A percentile compares a stretch with the other conserved stretches of the same genome.
phyloP scores from a whole-genome alignment of 805 yeast genomes.

The Phaffomyces opuntiae region DNA sequence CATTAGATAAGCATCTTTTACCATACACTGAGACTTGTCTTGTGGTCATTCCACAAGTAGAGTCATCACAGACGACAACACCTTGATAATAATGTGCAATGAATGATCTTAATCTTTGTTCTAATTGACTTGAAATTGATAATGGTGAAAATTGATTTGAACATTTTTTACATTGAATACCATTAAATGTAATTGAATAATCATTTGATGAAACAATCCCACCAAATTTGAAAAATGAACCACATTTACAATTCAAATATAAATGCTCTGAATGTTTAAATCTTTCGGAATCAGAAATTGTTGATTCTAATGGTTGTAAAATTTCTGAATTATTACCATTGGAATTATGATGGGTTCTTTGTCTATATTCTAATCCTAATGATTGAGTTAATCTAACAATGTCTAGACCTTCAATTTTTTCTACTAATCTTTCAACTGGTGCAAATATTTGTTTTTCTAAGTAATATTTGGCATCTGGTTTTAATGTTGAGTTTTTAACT shows the following conservation, averaged over 20 bases:
- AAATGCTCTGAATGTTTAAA: conserved; percentile 60
- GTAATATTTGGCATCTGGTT: conserved; percentile 73
- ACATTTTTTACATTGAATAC: conserved; percentile 66
- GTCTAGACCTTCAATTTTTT: conserved; percentile 82
- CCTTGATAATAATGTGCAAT: conserved; percentile 80
- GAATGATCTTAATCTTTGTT: conserved; percentile 58
- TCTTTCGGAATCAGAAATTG: conserved; percentile 74
- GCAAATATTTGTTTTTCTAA: conserved; percentile 84
- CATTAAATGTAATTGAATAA: conserved; percentile 57
- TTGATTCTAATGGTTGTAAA: conserved; percentile 72
- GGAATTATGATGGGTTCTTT: conserved; percentile 25
- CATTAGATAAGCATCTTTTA: conserved; percentile 59
- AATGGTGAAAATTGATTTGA: conserved; percentile 41
- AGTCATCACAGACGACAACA: conserved; percentile 79
- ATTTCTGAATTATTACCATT: conserved; percentile 29
- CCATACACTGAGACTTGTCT: conserved; percentile 89
- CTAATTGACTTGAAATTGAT: conserved; percentile 65
- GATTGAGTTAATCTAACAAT: conserved; percentile 67
- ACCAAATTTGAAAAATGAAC: conserved; percentile 53
- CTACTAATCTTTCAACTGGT: conserved; percentile 83
- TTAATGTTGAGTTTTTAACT: conserved; percentile 39
- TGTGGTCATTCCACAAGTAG: conserved; percentile 71
- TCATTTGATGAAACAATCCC: conserved; percentile 64
- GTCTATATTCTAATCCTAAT: conserved; percentile 68
- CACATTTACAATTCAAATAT: conserved; percentile 56